These are phyloP conservation scores for Dovyalis caffra DNA, from an alignment of 345 rosid species.

Conservation along the genomic window DNA sequence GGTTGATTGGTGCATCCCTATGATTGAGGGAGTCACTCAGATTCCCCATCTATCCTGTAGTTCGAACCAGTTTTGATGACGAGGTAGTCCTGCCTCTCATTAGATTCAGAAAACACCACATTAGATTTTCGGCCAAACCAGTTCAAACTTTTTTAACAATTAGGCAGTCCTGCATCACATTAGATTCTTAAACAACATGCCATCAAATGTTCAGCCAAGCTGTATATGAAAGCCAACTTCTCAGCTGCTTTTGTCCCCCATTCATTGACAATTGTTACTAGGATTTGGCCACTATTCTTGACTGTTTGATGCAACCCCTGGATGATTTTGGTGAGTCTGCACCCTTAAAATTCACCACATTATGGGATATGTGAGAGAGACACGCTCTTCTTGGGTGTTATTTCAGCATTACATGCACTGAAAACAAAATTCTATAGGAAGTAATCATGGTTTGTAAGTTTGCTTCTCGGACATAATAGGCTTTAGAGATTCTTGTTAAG, in stretches of 20 bases:
- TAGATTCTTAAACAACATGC: neutral
- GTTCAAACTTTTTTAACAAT: neutral
- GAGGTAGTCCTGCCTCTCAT: neutral
- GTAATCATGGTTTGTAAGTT: neutral
- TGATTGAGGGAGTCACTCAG: neutral
- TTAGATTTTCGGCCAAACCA: neutral
- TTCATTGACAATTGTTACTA: neutral
- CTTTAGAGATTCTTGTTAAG: slow-evolving; percentile 1
- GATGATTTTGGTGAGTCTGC: neutral
- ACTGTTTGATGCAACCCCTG: neutral
- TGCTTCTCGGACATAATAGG: neutral
- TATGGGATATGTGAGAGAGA: neutral
- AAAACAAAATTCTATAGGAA: neutral
- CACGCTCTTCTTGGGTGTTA: neutral
- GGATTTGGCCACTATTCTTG: neutral
- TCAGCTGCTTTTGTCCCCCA: neutral
- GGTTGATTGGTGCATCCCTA: neutral
- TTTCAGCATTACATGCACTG: neutral
- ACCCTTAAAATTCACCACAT: neutral
- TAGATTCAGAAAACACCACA: neutral
- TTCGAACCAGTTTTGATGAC: neutral
- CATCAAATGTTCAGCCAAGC: neutral
- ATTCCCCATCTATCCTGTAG: neutral
- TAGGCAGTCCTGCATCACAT: neutral
- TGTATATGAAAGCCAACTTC: neutral